Evolutionary conservation across 768 basidiomycete species (phyloP).

Genomic region (Rhodotorula diobovata): DNA sequence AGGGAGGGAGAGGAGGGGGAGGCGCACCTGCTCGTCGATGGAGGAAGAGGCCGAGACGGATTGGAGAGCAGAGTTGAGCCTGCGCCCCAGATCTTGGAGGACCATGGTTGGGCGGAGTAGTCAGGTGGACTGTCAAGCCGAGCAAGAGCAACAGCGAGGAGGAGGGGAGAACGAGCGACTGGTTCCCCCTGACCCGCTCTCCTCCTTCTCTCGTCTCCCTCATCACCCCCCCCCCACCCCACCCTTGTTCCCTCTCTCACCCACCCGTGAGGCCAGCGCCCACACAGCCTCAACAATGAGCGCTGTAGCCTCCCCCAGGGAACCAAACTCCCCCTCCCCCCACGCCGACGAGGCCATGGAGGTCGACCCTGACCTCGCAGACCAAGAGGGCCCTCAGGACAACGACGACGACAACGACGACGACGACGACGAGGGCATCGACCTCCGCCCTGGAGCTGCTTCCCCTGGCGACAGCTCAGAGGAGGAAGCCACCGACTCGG

Average conservation of each 20-base stretch:
- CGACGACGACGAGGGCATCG: constrained; percentile 25
- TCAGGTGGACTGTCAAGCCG: no score
- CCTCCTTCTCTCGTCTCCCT: neutral
- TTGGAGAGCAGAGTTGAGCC: constrained; percentile 86
- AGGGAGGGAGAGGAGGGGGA: neutral
- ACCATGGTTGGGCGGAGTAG: constrained; percentile 60
- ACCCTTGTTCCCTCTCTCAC: no score
- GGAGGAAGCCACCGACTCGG: constrained; percentile 34
- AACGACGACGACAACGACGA: neutral
- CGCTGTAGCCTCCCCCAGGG: neutral
- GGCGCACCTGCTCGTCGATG: constrained; percentile 62
- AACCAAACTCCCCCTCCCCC: neutral
- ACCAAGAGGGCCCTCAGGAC: neutral
- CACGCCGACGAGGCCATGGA: neutral
- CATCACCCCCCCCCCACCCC: no score
- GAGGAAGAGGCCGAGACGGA: constrained; percentile 79
- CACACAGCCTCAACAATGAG: no score
- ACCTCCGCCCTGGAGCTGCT: constrained; percentile 15
- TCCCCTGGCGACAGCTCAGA: constrained; percentile 22
- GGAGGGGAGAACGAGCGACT: no score
- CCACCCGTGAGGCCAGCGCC: no score
- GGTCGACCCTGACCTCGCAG: neutral
- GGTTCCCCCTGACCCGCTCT: neutral
- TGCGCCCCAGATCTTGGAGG: constrained; percentile 86
- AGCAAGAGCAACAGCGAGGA: neutral